Percentiles rank a stretch among this genome's conserved stretches.
Evolutionary conservation across 1,284 basidiomycete species (phyloP).

Genomic region (Ustilago tritici): DNA sequence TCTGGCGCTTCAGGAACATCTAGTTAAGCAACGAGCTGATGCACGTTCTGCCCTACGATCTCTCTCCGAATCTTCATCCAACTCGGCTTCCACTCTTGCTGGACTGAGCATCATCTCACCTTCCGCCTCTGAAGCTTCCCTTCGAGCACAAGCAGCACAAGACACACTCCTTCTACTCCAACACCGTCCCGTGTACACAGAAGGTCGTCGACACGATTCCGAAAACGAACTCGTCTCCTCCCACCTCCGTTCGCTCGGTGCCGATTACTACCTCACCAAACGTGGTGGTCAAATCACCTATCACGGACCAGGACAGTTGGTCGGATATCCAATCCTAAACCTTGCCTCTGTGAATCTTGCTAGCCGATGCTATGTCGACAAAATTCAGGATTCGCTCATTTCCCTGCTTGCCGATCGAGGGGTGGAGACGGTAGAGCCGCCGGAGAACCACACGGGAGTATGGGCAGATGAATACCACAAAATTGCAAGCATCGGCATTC

Average conservation of each 20-base stretch:
- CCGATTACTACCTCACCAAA: constrained; percentile 85
- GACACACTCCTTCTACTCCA: constrained; percentile 74
- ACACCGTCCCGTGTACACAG: constrained; percentile 93
- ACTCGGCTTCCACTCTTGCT: constrained; percentile 71
- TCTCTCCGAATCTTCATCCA: constrained; percentile 82
- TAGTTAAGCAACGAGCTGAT: constrained; percentile 53
- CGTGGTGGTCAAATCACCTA: constrained; percentile 95
- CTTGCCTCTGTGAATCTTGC: constrained; percentile 74
- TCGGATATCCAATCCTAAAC: constrained; percentile 94
- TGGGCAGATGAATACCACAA: constrained; percentile 74
- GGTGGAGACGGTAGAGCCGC: constrained; percentile 72
- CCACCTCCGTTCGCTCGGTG: constrained; percentile 80
- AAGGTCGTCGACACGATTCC: constrained; percentile 79
- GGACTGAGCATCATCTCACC: constrained; percentile 72
- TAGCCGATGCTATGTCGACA: constrained; percentile 80
- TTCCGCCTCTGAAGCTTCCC: constrained; percentile 73
- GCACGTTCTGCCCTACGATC: constrained; percentile 75
- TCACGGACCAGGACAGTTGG: constrained; percentile 96
- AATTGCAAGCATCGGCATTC: constrained; percentile 94
- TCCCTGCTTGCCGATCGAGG: constrained; percentile 72
- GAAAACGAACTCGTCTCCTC: constrained; percentile 74
- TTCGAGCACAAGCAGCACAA: constrained; percentile 67
- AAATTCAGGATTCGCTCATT: constrained; percentile 77
- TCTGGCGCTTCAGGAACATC: constrained; percentile 62
- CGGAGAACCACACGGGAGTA: constrained; percentile 63